Evolutionary conservation across 1,139 yeast genomes (phyloP), one percentile per base, ranked within the genome.

Genomic region (Geotrichum histeridarum): DNA sequence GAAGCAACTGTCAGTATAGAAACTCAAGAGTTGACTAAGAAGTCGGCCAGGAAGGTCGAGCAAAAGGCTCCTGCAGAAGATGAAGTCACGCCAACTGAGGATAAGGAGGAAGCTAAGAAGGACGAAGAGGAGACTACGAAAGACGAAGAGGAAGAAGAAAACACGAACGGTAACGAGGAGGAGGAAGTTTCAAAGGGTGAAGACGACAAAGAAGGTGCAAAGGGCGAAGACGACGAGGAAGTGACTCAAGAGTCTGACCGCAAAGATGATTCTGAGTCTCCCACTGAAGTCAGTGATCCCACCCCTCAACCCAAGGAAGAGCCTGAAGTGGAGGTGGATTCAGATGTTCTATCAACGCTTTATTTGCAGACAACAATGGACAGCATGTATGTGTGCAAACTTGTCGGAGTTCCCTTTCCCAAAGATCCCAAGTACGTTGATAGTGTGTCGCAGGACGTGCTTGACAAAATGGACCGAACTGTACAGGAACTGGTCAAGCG

Each of bases 401-500:
- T 48, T 2, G n/a, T 48, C 32, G 51, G 51, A 15, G 42, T 48
- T 18, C 12, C 43, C 8, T 17, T 12, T 30, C 44, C 45, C 27
- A 12, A 31, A 31, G 30, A 32, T 27, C 38, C n/a, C 17, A 32
- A 15, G 15, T 33, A 31, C 11, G 35, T 4, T 6, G 32, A 3
- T 12, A 9, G 15, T 2, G n/a, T 36, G 6, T 18, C 49, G 2
- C 32, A 45, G 12, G 42, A 17, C 18, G 39, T 14, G 14, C 33
- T 42, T 5, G 33, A 14, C 27, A 41, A 14, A 14, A 38, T 32
- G 51, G 51, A 48, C n/a, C 32, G 22, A 33, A 8, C 47, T 8
- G n/a, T 42, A 3, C 42, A 4, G 15, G 51, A 48, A 6, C 39
- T 41, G 6, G 55, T 48, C 27, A 48, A 48, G 15, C 42, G 53